Percentiles rank a stretch among this genome's conserved stretches.
These are phyloP conservation scores for Gracilariopsis chorda DNA, from an alignment of 23 red algal genomes.

Conservation along the genomic window DNA sequence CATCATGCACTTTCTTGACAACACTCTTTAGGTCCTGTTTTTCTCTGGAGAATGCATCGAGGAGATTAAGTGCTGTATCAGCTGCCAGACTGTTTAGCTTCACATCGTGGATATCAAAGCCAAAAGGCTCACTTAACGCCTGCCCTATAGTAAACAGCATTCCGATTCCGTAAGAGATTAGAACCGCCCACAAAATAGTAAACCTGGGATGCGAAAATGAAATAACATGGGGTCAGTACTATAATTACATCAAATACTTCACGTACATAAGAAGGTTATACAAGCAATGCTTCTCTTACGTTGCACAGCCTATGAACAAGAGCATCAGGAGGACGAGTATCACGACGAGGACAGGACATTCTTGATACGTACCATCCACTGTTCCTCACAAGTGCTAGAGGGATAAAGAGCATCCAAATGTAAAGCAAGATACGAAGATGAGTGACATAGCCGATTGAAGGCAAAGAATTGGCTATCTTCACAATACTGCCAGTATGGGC, in stretches of 20 bases:
- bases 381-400: neutral
- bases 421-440: neutral
- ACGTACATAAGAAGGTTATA: neutral
- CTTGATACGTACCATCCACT: slow-evolving; percentile 26
- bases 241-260: too few species aligned
- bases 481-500: neutral
- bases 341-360: neutral
- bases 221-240: too few species aligned
- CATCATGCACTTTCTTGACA: neutral
- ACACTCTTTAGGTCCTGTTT: neutral
- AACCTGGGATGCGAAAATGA: neutral
- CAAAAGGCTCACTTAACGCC: slow-evolving; percentile 10
- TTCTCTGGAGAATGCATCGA: neutral
- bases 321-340: neutral
- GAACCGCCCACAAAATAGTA: slow-evolving; percentile 10
- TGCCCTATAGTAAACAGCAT: slow-evolving; percentile 19
- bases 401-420: slow-evolving; percentile 19
- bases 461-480: neutral
- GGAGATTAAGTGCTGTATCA: neutral
- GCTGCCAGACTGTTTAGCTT: neutral
- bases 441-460: neutral
- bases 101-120: slow-evolving; percentile 1
- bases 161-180: slow-evolving; percentile 19
- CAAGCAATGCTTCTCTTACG: neutral
- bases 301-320: neutral